These are phyloP conservation scores for Paspalum notatum DNA, from an alignment of 176 grass and related monocot species.

Conservation along the genomic window DNA sequence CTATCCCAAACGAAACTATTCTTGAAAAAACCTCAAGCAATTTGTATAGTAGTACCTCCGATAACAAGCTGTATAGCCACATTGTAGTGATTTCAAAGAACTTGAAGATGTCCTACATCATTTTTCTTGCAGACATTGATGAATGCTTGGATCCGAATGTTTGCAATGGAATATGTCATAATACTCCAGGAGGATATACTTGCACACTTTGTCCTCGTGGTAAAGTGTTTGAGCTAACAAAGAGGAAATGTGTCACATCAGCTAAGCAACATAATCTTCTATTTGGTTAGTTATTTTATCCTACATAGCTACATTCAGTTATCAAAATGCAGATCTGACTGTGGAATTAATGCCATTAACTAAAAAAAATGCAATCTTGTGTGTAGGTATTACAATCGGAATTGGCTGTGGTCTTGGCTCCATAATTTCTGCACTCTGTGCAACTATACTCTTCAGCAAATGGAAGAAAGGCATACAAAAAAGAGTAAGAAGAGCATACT, in stretches of 20 bases:
- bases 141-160: neutral
- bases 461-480: conserved; percentile 17
- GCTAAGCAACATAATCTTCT: neutral
- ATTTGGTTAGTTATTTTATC: neutral
- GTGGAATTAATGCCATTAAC: neutral
- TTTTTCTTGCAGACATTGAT: neutral
- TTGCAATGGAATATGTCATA: neutral
- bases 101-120: neutral
- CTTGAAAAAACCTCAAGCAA: too few relatives aligned
- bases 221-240: neutral
- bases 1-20: too few relatives aligned
- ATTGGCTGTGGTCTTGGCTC: conserved; percentile 4
- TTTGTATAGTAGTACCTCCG: too few relatives aligned
- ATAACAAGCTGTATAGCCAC: neutral
- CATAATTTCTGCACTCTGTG: neutral
- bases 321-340: neutral
- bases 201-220: neutral
- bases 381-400: conserved; percentile 28
- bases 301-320: neutral
- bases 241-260: neutral
- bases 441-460: neutral
- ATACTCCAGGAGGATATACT: neutral
- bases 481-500: conserved; percentile 6
- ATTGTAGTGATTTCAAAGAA: neutral
- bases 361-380: too few relatives aligned